Base-by-base conservation (phyloP, 176 grass and related monocot genomes). In the Stipa capillata region DNA sequence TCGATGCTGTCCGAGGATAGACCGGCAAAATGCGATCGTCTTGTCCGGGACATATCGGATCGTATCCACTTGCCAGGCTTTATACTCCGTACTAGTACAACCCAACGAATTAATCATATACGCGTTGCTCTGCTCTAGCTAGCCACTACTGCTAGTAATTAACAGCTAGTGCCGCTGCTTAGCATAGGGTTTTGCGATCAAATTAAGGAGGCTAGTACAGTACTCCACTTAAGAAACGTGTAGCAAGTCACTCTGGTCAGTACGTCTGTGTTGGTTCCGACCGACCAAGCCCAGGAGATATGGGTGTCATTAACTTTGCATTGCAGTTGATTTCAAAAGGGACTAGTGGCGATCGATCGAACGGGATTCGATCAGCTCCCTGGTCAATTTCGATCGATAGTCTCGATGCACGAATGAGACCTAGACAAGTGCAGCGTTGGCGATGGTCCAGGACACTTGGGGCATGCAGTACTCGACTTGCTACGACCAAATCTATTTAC, bases 11-110 rank as follows among this genome's bases (percentile, higher is more conserved):
- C 82, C 61, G 28, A 80, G 52, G 51, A 74, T 80, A 51, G 27
- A 67, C 86, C 86, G 59, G 67, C 86, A 88, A 58, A 25, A 3
- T 18, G 68, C 54, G 51, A 75, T 77, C 56, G 15, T 41, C 69
- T 13, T 80, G 52, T 69, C 81, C 87, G 53, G 51, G 36, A 85
- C 69, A 81, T 76, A 89, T 81, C 82, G 62, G 71, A 89, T 89
- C 87, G 70, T 81, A 89, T 89, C 82, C 5, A 23, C 62, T 52
- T 74, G 15, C 74, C 73, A 72, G 79, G 33, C 37, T 40, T 56
- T n/a, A n/a, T n/a, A n/a, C n/a, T n/a, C n/a, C n/a, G n/a, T n/a
- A n/a, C n/a, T n/a, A n/a, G 73, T 78, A 77, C 79, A 64, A 66
- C 43, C 23, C 15, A 7, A 21, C 40, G 20, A 66, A 41, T 34